Evolutionary conservation across 2,329 filamentous ascomycete species (phyloP).

Genomic region (Neopestalotiopsis sp.): DNA sequence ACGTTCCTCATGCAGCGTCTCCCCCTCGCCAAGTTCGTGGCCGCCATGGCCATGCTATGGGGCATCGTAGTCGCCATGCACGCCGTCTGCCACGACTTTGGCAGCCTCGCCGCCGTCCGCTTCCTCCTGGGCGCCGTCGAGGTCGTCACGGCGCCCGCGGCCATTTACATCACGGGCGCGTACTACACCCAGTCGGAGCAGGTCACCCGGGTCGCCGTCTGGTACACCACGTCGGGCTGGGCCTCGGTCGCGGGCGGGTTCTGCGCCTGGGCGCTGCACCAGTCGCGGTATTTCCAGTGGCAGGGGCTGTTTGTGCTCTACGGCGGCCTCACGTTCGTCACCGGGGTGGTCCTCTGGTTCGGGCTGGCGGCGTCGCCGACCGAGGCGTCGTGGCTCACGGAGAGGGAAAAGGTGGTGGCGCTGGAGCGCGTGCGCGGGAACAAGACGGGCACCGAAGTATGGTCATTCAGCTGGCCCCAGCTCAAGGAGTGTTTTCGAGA

Average conservation of each 20-base stretch:
- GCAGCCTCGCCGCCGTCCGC: constrained; percentile 69
- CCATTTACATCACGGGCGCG: constrained; percentile 75
- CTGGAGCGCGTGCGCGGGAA: constrained; percentile 7
- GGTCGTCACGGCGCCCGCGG: constrained; percentile 71
- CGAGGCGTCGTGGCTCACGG: constrained; percentile 8
- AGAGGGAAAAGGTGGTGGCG: constrained; percentile 8
- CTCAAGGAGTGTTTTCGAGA: constrained; percentile 6
- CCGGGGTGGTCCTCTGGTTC: background rate
- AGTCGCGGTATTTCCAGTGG: background rate
- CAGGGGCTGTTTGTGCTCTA: constrained; percentile 7
- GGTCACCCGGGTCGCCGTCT: constrained; percentile 64
- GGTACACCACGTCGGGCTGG: constrained; percentile 16
- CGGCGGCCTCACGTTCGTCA: background rate
- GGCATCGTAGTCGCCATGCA: constrained; percentile 72
- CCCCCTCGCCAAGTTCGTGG: constrained; percentile 44
- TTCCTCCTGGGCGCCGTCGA: constrained; percentile 72
- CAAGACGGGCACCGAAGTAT: constrained; percentile 9
- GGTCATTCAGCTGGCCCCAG: constrained; percentile 7
- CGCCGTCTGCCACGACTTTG: constrained; percentile 70
- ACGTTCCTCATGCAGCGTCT: constrained; percentile 33
- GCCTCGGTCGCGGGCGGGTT: background rate
- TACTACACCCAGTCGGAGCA: constrained; percentile 74
- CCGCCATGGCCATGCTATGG: constrained; percentile 69
- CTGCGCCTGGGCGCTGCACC: constrained; percentile 8
- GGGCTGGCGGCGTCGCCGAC: constrained; percentile 6